Evolutionary conservation across 495 filamentous ascomycete genomes (phyloP), one percentile per base, ranked within the genome.

Genomic region (Aeminium ludgeri): DNA sequence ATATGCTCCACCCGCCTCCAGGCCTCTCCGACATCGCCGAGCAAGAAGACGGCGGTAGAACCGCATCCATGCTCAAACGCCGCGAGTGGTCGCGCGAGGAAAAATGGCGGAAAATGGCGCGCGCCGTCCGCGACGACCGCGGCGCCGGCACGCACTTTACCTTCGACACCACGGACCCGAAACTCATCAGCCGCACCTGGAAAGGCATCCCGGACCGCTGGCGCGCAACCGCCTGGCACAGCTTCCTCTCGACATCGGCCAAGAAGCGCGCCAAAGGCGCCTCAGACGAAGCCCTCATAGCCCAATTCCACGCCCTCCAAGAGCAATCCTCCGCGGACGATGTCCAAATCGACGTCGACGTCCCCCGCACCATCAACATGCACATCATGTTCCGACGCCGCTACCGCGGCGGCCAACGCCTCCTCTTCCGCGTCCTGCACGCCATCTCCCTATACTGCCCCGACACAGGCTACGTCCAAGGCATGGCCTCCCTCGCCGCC

Each of bases 91-190:
- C 73, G 43, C 69, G 89, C 10, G 76, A 91, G 30, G 86, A 93
- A 52, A 99, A 99, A 52, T 99, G 89, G 89, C 68, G 78, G 33
- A 91, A 86, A 59, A 99, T 99, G 89, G 91, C 87, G 16, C 80
- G 74, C 48, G 67, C 78, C 13, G 65, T 73, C 30, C 60, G 55
- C 35, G 30, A 41, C 7, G 51, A 45, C 4, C 58, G 54, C 43
- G 84, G 87, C 35, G 79, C 82, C 23, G 87, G 86, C 16, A 89
- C 84, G 74, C 69, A 73, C 20, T 96, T 93, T 55, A 80, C 85
- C 20, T 97, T 97, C 55, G 84, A 94, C 58, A 74, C 72, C 11
- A 73, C 66, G 34, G 81, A 82, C 49, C 69, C 82, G 10, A 97
- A 95, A 55, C 59, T 99, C 12, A 80, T 95, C 34, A 77, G 84